Evolutionary conservation across 805 yeast species (phyloP), one percentile per base, ranked within the genome.

Genomic region (Pichia scutulata): DNA sequence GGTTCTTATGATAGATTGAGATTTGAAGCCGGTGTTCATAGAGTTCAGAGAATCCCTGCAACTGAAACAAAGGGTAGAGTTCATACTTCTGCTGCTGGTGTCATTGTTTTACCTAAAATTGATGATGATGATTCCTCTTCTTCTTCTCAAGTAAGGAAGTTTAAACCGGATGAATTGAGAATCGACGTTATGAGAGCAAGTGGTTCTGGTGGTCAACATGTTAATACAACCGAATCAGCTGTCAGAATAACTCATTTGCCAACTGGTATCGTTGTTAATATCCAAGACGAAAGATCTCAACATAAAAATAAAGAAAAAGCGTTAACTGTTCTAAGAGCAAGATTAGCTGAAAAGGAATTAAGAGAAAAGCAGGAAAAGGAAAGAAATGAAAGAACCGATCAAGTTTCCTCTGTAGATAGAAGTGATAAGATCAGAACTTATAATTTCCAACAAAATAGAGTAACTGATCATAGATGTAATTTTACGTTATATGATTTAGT

Each of bases 171-270:
- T 2, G 99, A 93, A 60, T 81, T 93, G 22, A 76, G 97, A 50
- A 81, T 93, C 4, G 99, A 93, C 64, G 89, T 93, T n/a, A 93
- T 92, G 96, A 75, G 99, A 57, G 88, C 98, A 0, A 82, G 96
- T 50, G 99, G 99, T 3, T 85, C 93, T 55, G 99, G 99, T 50
- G 99, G 99, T 0, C 99, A 92, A 70, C 98, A 92, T 63, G 99
- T 92, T 37, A 92, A 92, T 63, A 92, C 96, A 14, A 93, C 98
- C 0, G 98, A 92, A 63, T 89, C 97, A 1, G 99, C 99, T 0
- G 98, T 93, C 14, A 75, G 99, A 59, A 70, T 93, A 25, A 89
- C 92, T 1, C 99, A 93, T 69, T 72, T 86, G 16, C 97, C 98
- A 5, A 82, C 96, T 0, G 97, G 97, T 3, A 81, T 88, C 39